Conservation (phyloP, 768 basidiomycete species). For the Naganishia onofrii region DNA sequence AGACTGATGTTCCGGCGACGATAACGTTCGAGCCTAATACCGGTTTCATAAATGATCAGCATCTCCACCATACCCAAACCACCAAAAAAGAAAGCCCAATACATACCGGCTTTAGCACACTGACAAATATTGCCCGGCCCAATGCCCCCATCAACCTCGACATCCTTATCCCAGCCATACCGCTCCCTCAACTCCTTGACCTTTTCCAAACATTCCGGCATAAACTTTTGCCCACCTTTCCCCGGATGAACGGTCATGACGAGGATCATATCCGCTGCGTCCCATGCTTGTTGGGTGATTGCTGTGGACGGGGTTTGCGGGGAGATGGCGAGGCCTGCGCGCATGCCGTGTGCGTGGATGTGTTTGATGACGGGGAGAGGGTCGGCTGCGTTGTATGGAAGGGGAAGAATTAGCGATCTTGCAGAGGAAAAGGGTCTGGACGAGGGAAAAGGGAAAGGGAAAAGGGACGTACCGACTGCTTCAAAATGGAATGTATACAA, state of each 20-base stretch:
- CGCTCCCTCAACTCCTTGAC: conserved; percentile 82
- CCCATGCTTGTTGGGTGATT: conserved; percentile 80
- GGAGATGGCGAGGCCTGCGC: conserved; percentile 92
- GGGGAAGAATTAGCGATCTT: conserved; percentile 23
- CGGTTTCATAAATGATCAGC: neutral
- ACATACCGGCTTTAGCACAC: conserved; percentile 82
- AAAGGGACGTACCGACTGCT: conserved; percentile 72
- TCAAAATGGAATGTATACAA: conserved; percentile 97
- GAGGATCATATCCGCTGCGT: conserved; percentile 85
- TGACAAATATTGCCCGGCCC: conserved; percentile 79
- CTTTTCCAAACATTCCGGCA: conserved; percentile 87
- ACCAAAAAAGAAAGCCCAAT: neutral
- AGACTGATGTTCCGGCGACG: conserved; percentile 95
- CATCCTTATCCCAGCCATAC: conserved; percentile 83
- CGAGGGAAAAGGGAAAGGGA: neutral
- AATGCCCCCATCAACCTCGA: conserved; percentile 98
- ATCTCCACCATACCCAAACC: neutral
- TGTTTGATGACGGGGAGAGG: conserved; percentile 71
- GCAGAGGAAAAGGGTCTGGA: neutral
- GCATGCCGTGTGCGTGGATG: conserved; percentile 83
- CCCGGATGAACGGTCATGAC: conserved; percentile 99
- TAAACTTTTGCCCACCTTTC: conserved; percentile 92
- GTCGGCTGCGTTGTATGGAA: conserved; percentile 56
- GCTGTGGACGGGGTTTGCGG: conserved; percentile 86
- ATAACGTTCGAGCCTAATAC: conserved; percentile 98